Base-by-base conservation (phyloP, 805 yeast species). In the Blastobotrys terrestris region DNA sequence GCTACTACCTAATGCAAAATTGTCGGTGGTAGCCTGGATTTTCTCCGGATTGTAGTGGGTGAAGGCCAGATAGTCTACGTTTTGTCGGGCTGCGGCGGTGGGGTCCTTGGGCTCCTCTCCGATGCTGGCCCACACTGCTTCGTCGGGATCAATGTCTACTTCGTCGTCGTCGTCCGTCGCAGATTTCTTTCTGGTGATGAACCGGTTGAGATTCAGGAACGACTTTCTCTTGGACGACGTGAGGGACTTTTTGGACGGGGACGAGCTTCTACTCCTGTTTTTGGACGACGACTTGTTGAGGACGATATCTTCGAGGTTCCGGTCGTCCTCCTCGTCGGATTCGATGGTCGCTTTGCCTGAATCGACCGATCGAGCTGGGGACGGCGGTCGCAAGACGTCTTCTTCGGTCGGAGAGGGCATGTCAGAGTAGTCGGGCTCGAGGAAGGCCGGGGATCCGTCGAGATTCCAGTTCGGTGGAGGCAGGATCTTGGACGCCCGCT, bases 331-430 rank as follows among this genome's bases (percentile, higher is more conserved):
- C 39, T 65, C 67, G 21, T 57, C 61, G 44, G 59, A 56, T 55
- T 59, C 60, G 14, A 66, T 53, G 7, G 70, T 66, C 2, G 69
- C 69, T 7, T 59, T 53, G 44, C 64, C 69, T 16, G 65, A 58
- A 22, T 61, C 63, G n/a, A 60, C 46, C 2, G 59, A 56, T 45
- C 49, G 31, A n/a, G 57, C 49, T 8, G 61, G 61, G 4, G 59
- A 56, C n/a, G 49, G 43, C 14, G 54, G 31, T 14, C 62, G 53
- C 15, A 13, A 14, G 49, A 15, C 4, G 11, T 19, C 8, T 14
- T 46, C n/a, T n/a, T n/a, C n/a, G n/a, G n/a, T n/a, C 35, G 35
- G 5, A 26, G 11, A 5, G 35, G 11, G 35, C 8, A 26, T 26
- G 35, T 26, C 35, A 6, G 35, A 26, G 11, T 26, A 26, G 35